These are phyloP conservation scores for Mantamonas sphyraenae DNA, from an alignment of 78 protist species.

Conservation along the genomic window DNA sequence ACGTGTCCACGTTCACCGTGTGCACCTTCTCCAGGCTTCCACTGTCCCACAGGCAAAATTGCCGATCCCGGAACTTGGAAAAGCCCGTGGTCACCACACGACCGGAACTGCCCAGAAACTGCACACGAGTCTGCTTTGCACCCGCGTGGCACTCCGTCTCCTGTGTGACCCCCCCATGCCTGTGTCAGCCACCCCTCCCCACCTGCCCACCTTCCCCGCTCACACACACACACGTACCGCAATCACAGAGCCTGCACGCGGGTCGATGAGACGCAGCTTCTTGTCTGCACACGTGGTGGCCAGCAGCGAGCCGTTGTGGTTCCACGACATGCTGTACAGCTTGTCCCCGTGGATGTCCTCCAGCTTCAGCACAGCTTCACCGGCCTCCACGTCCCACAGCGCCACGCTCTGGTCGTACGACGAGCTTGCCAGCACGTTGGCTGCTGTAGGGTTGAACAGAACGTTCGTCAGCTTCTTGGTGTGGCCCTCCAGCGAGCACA, in stretches of 20 bases:
- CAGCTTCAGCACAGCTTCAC: not conserved
- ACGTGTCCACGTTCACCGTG: conserved; percentile 50
- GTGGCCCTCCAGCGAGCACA: conserved; percentile 78
- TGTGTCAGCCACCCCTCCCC: no score
- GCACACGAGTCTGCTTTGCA: conserved; percentile 66
- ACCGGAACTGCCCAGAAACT: conserved; percentile 54
- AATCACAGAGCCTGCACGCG: conserved; percentile 51
- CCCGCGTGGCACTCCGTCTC: conserved; percentile 80
- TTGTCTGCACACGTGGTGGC: conserved; percentile 85
- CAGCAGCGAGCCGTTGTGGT: conserved; percentile 72
- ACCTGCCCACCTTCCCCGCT: no score
- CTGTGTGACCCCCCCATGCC: no score
- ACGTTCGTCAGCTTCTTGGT: conserved; percentile 68
- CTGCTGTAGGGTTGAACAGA: conserved; percentile 82
- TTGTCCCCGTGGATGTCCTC: conserved; percentile 47
- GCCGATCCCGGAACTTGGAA: conserved; percentile 73
- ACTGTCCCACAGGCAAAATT: conserved; percentile 63
- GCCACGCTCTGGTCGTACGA: conserved; percentile 46
- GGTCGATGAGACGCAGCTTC: conserved; percentile 81
- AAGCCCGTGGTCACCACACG: conserved; percentile 81
- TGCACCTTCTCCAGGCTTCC: conserved; percentile 36
- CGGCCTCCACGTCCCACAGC: conserved; percentile 46
- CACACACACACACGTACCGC: no score
- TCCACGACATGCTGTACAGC: conserved; percentile 73
- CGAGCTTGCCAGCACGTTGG: conserved; percentile 77